Conservation (phyloP, 108 stramenopile genomes). For the Epithemia pelagica region DNA sequence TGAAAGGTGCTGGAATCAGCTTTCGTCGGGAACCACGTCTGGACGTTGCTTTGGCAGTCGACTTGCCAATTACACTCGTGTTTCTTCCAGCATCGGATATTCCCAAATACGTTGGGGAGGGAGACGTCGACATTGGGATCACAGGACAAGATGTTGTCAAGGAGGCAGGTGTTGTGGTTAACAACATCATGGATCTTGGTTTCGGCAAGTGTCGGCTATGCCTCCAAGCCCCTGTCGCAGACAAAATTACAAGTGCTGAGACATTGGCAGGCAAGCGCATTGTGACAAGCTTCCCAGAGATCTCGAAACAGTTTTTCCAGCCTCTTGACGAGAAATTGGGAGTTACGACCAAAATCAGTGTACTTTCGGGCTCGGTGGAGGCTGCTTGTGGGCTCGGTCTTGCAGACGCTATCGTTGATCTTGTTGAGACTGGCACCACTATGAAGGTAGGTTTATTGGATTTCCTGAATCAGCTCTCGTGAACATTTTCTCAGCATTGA, state of each 20-base stretch:
- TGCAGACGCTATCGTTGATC: conserved; percentile 96
- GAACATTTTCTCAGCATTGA: not conserved
- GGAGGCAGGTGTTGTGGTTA: conserved; percentile 73
- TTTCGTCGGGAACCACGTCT: conserved; percentile 81
- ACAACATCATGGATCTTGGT: conserved; percentile 85
- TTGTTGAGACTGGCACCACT: conserved; percentile 97
- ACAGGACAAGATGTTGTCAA: conserved; percentile 86
- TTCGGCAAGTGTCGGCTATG: conserved; percentile 93
- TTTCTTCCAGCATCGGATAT: conserved; percentile 95
- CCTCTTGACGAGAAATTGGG: conserved; percentile 63
- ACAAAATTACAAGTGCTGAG: conserved; percentile 60
- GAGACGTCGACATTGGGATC: conserved; percentile 94
- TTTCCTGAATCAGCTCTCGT: no score
- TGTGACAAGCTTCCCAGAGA: conserved; percentile 88
- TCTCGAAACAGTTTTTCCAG: conserved; percentile 85
- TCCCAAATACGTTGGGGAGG: conserved; percentile 93
- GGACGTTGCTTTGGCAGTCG: conserved; percentile 81
- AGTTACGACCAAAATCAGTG: conserved; percentile 72
- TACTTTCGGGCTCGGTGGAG: conserved; percentile 94
- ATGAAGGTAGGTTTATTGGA: conserved; percentile 75
- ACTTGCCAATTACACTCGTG: conserved; percentile 86
- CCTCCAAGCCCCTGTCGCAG: conserved; percentile 86
- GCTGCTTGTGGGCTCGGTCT: conserved; percentile 94
- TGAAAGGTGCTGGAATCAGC: conserved; percentile 91
- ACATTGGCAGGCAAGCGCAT: conserved; percentile 87